Evolutionary conservation across 2,329 filamentous ascomycete species (phyloP).

Genomic region (Monosporascus sp.): DNA sequence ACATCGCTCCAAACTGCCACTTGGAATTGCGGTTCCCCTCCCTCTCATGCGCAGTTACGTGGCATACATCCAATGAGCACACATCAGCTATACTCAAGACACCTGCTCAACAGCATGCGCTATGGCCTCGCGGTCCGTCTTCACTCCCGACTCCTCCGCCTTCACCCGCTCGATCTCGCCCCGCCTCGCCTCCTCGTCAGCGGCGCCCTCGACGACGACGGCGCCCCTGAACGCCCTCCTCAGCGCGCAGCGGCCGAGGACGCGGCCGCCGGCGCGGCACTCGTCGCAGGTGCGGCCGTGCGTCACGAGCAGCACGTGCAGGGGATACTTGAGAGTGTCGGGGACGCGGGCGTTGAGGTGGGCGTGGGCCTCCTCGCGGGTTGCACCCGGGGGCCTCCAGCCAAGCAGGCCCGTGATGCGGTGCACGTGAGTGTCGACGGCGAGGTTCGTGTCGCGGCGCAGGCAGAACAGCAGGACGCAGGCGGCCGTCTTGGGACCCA

Average conservation of each 20-base stretch:
- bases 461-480: conserved; percentile 50
- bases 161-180: conserved; percentile 6
- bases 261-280: conserved; percentile 40
- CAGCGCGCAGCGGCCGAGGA: conserved; percentile 33
- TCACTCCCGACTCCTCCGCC: conserved; percentile 6
- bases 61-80: too few species aligned
- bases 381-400: conserved; percentile 39
- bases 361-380: conserved; percentile 41
- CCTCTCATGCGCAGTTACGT: too few species aligned
- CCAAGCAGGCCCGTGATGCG: conserved; percentile 43
- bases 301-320: conserved; percentile 44
- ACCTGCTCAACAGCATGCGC: not conserved
- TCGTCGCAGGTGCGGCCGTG: conserved; percentile 42
- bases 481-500: conserved; percentile 50
- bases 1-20: too few species aligned
- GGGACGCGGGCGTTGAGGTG: conserved; percentile 45
- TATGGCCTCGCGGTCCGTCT: conserved; percentile 5
- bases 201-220: conserved; percentile 15
- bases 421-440: conserved; percentile 50
- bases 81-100: not conserved
- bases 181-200: conserved; percentile 4
- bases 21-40: too few species aligned
- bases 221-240: conserved; percentile 32
- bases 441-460: conserved; percentile 37
- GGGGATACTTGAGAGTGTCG: conserved; percentile 42